Percentiles rank a stretch among this genome's conserved stretches.
Evolutionary conservation across 257 asterid genomes (phyloP).

Genomic region (Dorcoceras hygrometricum): DNA sequence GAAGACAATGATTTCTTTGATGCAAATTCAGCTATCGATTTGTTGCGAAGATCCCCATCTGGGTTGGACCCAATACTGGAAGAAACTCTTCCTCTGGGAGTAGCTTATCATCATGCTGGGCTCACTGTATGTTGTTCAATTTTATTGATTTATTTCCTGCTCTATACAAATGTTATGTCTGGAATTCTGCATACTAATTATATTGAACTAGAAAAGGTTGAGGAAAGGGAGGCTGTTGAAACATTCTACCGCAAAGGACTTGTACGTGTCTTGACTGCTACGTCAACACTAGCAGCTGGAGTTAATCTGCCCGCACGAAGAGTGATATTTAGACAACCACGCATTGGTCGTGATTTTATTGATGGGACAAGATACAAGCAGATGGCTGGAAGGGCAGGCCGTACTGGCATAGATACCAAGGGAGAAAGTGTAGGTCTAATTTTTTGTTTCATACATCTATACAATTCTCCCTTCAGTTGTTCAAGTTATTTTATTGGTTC

Average conservation of each 20-base stretch:
- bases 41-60: slow-evolving; percentile 84
- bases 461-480: slow-evolving; percentile 10
- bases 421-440: slow-evolving; percentile 87
- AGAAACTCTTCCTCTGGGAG: slow-evolving; percentile 95
- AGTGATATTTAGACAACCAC: slow-evolving; percentile 96
- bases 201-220: slow-evolving; percentile 52
- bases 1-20: slow-evolving; percentile 51
- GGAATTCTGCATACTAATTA: slow-evolving; percentile 3
- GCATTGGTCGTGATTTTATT: slow-evolving; percentile 91
- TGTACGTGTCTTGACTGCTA: slow-evolving; percentile 97
- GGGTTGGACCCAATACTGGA: slow-evolving; percentile 89
- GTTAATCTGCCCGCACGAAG: slow-evolving; percentile 98
- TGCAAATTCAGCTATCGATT: slow-evolving; percentile 68
- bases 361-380: slow-evolving; percentile 94
- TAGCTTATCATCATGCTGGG: slow-evolving; percentile 99
- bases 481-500: slow-evolving; percentile 14
- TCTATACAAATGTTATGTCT: slow-evolving; percentile 13
- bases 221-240: slow-evolving; percentile 97
- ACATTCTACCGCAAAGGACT: slow-evolving; percentile 96
- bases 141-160: slow-evolving; percentile 26
- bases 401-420: slow-evolving; percentile 96
- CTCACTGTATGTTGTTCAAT: slow-evolving; percentile 58
- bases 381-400: slow-evolving; percentile 99
- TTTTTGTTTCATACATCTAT: slow-evolving; percentile 15
- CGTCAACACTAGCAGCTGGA: slow-evolving; percentile 99